Evolutionary conservation across 108 stramenopile genomes (phyloP).

Genomic region (Cyclotella baltica): DNA sequence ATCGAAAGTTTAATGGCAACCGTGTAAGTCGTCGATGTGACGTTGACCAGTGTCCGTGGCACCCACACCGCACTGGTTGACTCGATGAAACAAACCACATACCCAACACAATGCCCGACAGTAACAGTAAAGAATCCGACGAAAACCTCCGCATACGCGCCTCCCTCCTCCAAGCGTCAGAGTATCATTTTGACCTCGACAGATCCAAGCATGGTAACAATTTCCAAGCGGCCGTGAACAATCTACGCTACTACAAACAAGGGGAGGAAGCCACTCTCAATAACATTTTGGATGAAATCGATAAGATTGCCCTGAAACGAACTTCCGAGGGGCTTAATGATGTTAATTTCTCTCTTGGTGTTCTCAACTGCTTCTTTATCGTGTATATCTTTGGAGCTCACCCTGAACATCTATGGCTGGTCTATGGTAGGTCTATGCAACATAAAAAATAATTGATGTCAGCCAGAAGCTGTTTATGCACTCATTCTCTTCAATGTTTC

Average conservation of each 20-base stretch:
- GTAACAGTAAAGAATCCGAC: not conserved
- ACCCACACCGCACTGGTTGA: too few species aligned
- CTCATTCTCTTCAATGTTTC: too few species aligned
- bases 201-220: not conserved
- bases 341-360: constrained; percentile 57
- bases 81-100: too few species aligned
- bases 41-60: too few species aligned
- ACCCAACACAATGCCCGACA: too few species aligned
- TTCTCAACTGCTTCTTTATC: constrained; percentile 62
- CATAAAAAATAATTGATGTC: too few species aligned
- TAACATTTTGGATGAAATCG: constrained; percentile 55
- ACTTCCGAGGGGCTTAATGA: constrained; percentile 54
- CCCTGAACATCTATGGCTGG: constrained; percentile 63
- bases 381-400: constrained; percentile 45
- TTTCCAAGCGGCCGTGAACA: not conserved
- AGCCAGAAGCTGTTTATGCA: too few species aligned
- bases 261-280: constrained; percentile 53
- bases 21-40: too few species aligned
- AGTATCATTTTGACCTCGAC: constrained; percentile 2
- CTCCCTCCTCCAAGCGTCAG: constrained; percentile 13
- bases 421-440: too few species aligned
- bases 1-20: too few species aligned
- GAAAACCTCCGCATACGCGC: not conserved
- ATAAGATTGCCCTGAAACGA: constrained; percentile 38
- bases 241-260: constrained; percentile 10